Base-by-base conservation (phyloP, 176 grass and related monocot species). In the Carex cristatella region DNA sequence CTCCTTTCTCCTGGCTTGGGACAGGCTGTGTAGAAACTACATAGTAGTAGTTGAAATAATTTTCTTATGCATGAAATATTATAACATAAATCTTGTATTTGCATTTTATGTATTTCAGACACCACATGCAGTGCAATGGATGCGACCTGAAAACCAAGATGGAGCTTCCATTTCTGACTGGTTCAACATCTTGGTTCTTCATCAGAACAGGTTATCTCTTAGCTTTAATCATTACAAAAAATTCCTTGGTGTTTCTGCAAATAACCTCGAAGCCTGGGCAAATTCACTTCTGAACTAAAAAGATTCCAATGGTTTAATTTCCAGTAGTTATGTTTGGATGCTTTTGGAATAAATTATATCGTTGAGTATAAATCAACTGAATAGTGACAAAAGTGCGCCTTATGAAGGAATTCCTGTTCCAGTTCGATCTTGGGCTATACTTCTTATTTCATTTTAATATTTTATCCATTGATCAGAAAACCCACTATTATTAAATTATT, bases 161-260 rank as follows among this genome's bases (percentile, higher is more conserved):
- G 90, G 67, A 32, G 81, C 3, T 51, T 81, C 88, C 48, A 75
- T 83, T 15, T 90, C 90, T 67, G 66, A 94, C n/a, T 92, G 91
- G 95, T 94, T 94, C 83, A 92, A 94, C 35, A 94, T 98, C 74
- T 87, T 94, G 49, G 87, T 94, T 89, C 83, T 98, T 83, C 93
- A 98, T 72, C 93, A 95, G 61, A 98, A 98, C 15, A 93, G 91
- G 93, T 92, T 35, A 15, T 49, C 51, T 60, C 49, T 49, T 70
- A 51, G 7, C 4, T 55, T 69, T 61, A 61, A n/a, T 5, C 32
- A 28, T 55, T 73, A 35, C 13, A 37, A 77, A 76, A 62, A 48
- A 32, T 31, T 35, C 66, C 62, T 31, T 42, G 5, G 65, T 40
- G 61, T 38, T 15, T 67, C 59, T 49, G 48, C 18, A 6, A 61